Evolutionary conservation across 2,329 filamentous ascomycete genomes (phyloP), one percentile per base, ranked within the genome.

Genomic region (Curvularia hawaiiensis): DNA sequence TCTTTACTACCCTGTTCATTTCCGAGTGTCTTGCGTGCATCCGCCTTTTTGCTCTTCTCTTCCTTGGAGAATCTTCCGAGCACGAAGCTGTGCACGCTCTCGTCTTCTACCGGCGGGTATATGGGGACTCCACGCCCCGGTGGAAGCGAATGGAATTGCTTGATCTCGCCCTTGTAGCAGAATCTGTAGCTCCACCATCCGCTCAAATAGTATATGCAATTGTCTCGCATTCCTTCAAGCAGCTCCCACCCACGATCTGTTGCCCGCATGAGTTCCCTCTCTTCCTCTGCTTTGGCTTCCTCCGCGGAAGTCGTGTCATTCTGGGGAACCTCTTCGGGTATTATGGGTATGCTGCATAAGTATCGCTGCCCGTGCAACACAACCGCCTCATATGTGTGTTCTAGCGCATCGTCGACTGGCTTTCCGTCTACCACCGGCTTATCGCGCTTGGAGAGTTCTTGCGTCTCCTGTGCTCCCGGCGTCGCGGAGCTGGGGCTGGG

Each of bases 141-240:
- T 0, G 91, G 85, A 58, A 94, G 79, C 44, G 92, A 91, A 75
- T 97, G 93, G 77, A 96, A 97, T 77, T 97, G 93, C 69, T 91
- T 90, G 60, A 97, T 88, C 62, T 94, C 87, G 60, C 88, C 84
- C 72, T 91, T 91, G 78, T 96, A 95, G 81, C 93, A 97, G 76
- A 97, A 97, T 67, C 89, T 90, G 78, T 97, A 97, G 71, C 90
- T 95, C 93, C 93, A 97, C 93, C 93, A 97, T 0, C 93, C 93
- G 1, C 88, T 90, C 63, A 92, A 79, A 74, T 87, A 90, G 79
- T 94, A 96, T 62, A 97, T 85, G 75, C 93, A 97, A 50, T 85
- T 84, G 3, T 88, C 90, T 52, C 93, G 85, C 77, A 97, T 88
- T 26, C 88, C 87, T 62, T 85, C 84, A 50, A 97, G 80, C 22